Evolutionary conservation across 345 rosid genomes (phyloP).

Genomic region (Toxicodendron radicans): DNA sequence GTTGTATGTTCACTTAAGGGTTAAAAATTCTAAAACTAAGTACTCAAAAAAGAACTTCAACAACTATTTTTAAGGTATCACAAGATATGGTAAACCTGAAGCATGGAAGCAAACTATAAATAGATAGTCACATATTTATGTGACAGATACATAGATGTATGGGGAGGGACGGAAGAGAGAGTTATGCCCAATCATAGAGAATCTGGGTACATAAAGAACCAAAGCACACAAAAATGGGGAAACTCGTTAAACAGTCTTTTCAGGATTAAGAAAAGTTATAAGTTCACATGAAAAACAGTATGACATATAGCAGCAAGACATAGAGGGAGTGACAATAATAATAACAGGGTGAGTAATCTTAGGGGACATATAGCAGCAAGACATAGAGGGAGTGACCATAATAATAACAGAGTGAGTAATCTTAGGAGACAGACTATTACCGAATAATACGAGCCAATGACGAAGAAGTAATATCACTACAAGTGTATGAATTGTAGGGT

Average conservation of each 20-base stretch:
- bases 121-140: neutral
- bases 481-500: slow-evolving; percentile 68
- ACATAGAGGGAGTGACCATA: neutral
- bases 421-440: slow-evolving; percentile 39
- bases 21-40: neutral
- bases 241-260: neutral
- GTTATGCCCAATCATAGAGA: neutral
- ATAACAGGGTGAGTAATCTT: too few relatives aligned
- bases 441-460: slow-evolving; percentile 69
- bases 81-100: neutral
- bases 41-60: neutral
- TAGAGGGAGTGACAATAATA: neutral
- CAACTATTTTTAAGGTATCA: too few relatives aligned
- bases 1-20: neutral
- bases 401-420: neutral
- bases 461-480: slow-evolving; percentile 68
- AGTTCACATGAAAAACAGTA: neutral
- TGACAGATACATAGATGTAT: neutral
- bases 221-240: slow-evolving; percentile 2
- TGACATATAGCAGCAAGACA: neutral
- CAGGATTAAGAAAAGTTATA: neutral
- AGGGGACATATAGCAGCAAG: slow-evolving; percentile 1
- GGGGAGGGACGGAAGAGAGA: neutral
- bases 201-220: neutral
- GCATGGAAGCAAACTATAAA: neutral